Percentiles rank a stretch among this genome's conserved stretches.
phyloP scores from a whole-genome alignment of 202 grass and related monocot genomes.

The Zoysia matrella region DNA sequence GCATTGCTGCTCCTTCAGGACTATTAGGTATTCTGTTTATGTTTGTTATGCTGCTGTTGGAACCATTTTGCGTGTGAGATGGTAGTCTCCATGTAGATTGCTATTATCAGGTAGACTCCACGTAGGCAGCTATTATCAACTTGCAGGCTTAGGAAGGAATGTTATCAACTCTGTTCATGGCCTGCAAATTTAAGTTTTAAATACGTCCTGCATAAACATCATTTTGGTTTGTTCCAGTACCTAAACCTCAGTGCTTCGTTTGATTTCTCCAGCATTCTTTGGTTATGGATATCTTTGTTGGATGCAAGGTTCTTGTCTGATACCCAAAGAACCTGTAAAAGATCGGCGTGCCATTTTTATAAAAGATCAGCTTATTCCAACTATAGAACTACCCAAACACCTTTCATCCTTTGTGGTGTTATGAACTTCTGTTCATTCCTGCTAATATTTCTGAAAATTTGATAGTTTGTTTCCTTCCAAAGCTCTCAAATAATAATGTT shows the following conservation, averaged over 20 bases:
- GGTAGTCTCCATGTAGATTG: too few relatives aligned
- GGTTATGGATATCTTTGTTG: background rate
- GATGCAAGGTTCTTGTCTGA: background rate
- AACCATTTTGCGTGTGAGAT: background rate
- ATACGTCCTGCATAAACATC: background rate
- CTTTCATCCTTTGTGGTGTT: background rate
- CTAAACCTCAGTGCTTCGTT: background rate
- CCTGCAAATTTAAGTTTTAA: background rate
- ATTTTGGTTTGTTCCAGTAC: background rate
- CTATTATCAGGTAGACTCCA: background rate
- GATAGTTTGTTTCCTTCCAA: background rate
- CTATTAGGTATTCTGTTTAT: background rate
- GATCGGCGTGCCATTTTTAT: too few relatives aligned
- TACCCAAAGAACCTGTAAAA: too few relatives aligned
- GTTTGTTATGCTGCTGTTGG: background rate
- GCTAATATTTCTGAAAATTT: background rate
- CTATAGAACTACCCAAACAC: too few relatives aligned
- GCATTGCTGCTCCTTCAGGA: too few relatives aligned
- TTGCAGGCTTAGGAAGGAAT: too few relatives aligned
- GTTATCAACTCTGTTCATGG: background rate
- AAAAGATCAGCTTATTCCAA: too few relatives aligned
- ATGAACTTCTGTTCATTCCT: background rate
- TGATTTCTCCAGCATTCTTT: constrained; percentile 3
- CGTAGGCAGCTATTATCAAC: background rate
- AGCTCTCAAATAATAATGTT: background rate